Conservation (phyloP, 1,284 basidiomycete species). For the Caloboletus inedulis region DNA sequence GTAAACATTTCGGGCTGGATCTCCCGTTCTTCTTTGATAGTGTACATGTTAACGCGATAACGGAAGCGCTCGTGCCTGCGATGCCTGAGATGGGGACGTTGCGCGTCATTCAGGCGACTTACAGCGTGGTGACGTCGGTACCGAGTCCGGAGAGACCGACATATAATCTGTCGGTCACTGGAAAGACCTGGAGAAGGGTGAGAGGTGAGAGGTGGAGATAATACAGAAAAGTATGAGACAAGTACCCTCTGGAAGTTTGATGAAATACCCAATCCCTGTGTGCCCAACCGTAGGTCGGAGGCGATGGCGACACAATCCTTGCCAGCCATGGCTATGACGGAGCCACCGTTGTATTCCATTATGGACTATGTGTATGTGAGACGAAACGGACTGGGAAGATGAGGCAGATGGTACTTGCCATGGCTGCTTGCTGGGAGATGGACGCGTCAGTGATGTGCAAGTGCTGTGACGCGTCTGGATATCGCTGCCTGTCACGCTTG, state of each 20-base stretch:
- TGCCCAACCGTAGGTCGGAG: constrained; percentile 90
- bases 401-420: constrained; percentile 24
- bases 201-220: constrained; percentile 12
- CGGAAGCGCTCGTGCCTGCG: constrained; percentile 83
- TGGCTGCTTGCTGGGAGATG: constrained; percentile 16
- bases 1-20: constrained; percentile 97
- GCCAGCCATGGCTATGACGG: constrained; percentile 97
- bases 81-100: constrained; percentile 10
- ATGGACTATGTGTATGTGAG: constrained; percentile 54
- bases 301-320: constrained; percentile 99
- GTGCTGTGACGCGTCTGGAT: constrained; percentile 18
- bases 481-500: constrained; percentile 12
- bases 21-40: constrained; percentile 98
- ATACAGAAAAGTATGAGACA: constrained; percentile 11
- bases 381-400: neutral
- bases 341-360: constrained; percentile 92
- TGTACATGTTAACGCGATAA: constrained; percentile 98
- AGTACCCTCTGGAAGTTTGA: constrained; percentile 91
- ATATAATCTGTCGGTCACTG: constrained; percentile 90
- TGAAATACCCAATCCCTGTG: constrained; percentile 85
- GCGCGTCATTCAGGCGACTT: constrained; percentile 31
- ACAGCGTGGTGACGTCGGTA: constrained; percentile 92
- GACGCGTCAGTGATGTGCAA: constrained; percentile 24
- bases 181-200: constrained; percentile 70
- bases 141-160: constrained; percentile 92